phyloP scores from a whole-genome alignment of 169 alveolate genomes.

The Ophryocystis elektroscirrha region DNA sequence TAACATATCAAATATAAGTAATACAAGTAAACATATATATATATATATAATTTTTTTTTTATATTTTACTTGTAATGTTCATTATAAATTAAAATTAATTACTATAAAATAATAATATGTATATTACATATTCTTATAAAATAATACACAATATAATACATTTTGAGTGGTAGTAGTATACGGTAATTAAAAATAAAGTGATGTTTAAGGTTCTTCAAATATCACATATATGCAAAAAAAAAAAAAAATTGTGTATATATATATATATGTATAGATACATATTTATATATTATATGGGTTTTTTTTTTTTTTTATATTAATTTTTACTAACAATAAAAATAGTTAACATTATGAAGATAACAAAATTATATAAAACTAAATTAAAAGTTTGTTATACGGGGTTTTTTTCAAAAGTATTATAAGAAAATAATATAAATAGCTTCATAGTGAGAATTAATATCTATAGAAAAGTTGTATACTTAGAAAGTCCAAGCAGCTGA shows the following conservation, averaged over 20 bases:
- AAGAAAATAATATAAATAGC: neutral
- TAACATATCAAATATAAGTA: slow-evolving; percentile 3
- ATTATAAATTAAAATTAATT: neutral
- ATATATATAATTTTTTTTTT: slow-evolving; percentile 3
- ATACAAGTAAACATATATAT: slow-evolving; percentile 8
- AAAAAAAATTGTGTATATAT: too few species aligned
- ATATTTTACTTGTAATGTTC: slow-evolving; percentile 4
- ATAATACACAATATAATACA: too few species aligned
- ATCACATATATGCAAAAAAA: too few species aligned
- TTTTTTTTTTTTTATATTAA: slow-evolving; percentile 4
- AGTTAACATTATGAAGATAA: neutral
- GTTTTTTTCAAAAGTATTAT: neutral
- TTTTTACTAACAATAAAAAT: too few species aligned
- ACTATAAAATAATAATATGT: neutral
- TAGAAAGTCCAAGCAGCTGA: neutral
- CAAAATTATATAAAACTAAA: neutral
- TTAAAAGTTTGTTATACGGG: neutral
- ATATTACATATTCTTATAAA: neutral
- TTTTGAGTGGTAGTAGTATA: too few species aligned
- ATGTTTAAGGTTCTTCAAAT: too few species aligned
- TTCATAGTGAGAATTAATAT: neutral
- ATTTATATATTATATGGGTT: too few species aligned
- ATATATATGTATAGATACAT: too few species aligned
- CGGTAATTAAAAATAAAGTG: too few species aligned
- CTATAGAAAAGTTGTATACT: neutral